These are phyloP conservation scores for Xylariaceae sp. DNA, from an alignment of 2,329 filamentous ascomycete genomes.

Conservation along the genomic window DNA sequence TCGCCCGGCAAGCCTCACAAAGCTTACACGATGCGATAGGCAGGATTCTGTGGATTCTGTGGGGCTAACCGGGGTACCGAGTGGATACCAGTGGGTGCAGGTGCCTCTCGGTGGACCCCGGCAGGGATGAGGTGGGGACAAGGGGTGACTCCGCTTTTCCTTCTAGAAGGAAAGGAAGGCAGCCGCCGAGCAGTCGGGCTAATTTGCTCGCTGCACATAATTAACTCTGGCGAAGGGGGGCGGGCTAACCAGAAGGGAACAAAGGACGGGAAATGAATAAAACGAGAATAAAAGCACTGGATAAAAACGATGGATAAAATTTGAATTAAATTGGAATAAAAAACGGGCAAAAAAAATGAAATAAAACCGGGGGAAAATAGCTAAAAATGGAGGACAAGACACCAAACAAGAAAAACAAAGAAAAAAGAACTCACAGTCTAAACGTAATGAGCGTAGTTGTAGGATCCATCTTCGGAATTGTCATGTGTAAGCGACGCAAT, in stretches of 20 bases:
- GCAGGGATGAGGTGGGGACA: conserved; percentile 15
- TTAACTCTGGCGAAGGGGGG: not conserved
- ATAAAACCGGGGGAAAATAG: conserved; percentile 2
- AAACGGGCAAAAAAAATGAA: conserved; percentile 13
- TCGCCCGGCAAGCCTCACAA: too few relatives aligned
- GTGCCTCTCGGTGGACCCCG: not conserved
- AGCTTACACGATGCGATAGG: too few relatives aligned
- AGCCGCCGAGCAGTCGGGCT: conserved; percentile 1
- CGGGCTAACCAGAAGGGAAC: not conserved
- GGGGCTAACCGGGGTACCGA: too few relatives aligned
- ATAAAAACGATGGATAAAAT: not conserved
- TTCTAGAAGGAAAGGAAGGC: conserved; percentile 19
- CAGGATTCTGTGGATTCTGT: too few relatives aligned
- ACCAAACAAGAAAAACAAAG: not conserved
- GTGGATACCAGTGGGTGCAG: too few relatives aligned
- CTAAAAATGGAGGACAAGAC: conserved; percentile 15
- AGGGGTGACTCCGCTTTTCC: conserved; percentile 12
- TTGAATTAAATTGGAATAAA: not conserved
- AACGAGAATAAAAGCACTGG: not conserved
- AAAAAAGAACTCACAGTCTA: conserved; percentile 52
- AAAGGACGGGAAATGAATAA: not conserved
- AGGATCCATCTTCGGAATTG: conserved; percentile 45
- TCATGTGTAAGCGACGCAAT: conserved; percentile 8
- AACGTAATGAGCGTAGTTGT: conserved; percentile 64
- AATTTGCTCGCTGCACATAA: conserved; percentile 8